A percentile compares a stretch with the other conserved stretches of the same genome.
These are phyloP conservation scores for Neurospora sp. DNA, from an alignment of 495 filamentous ascomycete species.

Conservation along the genomic window DNA sequence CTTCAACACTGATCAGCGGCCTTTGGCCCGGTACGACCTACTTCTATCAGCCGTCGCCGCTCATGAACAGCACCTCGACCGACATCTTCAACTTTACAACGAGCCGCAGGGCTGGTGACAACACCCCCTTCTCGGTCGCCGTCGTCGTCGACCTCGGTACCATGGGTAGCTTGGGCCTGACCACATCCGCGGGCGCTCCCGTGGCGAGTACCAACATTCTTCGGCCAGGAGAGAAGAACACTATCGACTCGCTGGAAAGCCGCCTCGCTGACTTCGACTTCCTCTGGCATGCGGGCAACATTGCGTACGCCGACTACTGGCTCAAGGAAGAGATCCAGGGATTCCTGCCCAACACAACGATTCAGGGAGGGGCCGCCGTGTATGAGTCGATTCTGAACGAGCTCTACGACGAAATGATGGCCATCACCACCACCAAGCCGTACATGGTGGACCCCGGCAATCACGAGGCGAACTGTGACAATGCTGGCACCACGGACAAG, in stretches of 20 bases:
- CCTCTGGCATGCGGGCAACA: constrained; percentile 30
- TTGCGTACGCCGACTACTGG: constrained; percentile 47
- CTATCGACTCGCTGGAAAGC: constrained; percentile 24
- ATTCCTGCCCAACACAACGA: constrained; percentile 20
- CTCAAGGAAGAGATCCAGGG: constrained; percentile 30
- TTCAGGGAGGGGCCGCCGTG: constrained; percentile 10
- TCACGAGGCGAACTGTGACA: constrained; percentile 45
- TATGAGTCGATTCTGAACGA: constrained; percentile 47
- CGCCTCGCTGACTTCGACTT: constrained; percentile 21
- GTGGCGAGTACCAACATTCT: constrained; percentile 14
- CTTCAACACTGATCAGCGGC: constrained; percentile 26
- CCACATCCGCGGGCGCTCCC: constrained; percentile 15
- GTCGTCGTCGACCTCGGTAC: constrained; percentile 46
- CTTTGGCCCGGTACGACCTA: constrained; percentile 40
- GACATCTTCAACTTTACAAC: constrained; percentile 17
- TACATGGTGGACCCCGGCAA: constrained; percentile 43
- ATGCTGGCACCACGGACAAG: constrained; percentile 12
- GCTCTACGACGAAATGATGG: constrained; percentile 42
- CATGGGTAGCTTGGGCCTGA: constrained; percentile 25
- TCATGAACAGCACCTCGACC: constrained; percentile 1
- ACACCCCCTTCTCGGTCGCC: constrained; percentile 35
- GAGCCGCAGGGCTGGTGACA: constrained; percentile 26
- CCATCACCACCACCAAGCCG: constrained; percentile 32
- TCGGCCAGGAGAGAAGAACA: constrained; percentile 24
- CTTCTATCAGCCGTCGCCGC: constrained; percentile 30